A percentile compares a stretch with the other conserved stretches of the same genome.
phyloP scores from a whole-genome alignment of 306 rosid genomes.

The Prinsepia uniflora region DNA sequence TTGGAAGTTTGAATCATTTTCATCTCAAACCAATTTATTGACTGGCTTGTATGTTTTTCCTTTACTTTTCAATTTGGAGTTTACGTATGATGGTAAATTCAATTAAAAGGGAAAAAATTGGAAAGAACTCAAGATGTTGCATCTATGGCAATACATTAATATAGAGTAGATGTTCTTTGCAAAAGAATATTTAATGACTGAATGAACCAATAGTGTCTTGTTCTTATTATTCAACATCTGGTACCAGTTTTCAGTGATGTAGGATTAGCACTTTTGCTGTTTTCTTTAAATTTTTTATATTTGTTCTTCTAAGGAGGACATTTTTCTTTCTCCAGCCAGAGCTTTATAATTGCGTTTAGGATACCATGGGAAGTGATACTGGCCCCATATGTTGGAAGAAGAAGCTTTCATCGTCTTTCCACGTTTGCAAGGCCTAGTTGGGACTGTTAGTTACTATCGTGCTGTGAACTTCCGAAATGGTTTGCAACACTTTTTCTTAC shows the following conservation, averaged over 20 bases:
- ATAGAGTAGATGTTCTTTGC: neutral
- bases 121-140: neutral
- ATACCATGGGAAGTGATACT: conserved; percentile 5
- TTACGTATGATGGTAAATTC: neutral
- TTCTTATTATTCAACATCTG: too few species aligned
- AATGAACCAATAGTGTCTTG: neutral
- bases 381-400: conserved; percentile 2
- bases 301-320: neutral
- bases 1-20: neutral
- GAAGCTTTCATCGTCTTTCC: neutral
- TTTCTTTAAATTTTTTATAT: neutral
- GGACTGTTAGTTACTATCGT: conserved; percentile 8
- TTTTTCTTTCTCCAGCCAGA: conserved; percentile 6
- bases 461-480: conserved; percentile 11
- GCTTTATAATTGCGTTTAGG: neutral
- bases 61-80: neutral
- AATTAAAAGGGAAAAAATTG: neutral
- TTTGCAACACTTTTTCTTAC: conserved; percentile 9
- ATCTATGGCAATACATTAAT: neutral
- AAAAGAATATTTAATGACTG: neutral
- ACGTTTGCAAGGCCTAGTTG: conserved; percentile 14
- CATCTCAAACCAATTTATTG: neutral
- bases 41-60: conserved; percentile 2
- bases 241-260: neutral
- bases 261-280: neutral